Evolutionary conservation across 352 stramenopile genomes (phyloP), one percentile per base, ranked within the genome.

Genomic region (Phytophthora chlamydospora): DNA sequence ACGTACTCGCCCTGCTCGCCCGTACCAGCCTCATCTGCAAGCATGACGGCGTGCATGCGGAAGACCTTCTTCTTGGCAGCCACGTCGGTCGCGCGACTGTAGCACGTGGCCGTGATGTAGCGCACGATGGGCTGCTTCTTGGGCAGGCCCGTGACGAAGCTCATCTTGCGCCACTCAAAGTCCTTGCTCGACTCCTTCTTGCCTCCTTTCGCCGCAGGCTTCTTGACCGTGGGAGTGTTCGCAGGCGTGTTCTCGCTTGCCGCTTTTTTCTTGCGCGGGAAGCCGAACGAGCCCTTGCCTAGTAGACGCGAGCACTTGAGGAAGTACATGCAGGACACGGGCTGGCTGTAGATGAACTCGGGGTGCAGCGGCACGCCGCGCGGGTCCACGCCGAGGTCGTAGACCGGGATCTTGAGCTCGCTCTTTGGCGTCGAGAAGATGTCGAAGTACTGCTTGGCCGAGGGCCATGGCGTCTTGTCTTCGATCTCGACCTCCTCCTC

Each of bases 81-180:
- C n/a, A 79, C 54, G 31, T 80, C 70, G 4, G 73, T 87, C 39
- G 74, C 76, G 41, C 80, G 76, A 36, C 78, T 86, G 55, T 89
- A 91, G 66, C 83, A 91, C 31, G 83, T 90, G 39, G 83, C 83
- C 7, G 83, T 91, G 41, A 91, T 87, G 76, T 90, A 90, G 42
- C 80, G 78, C 45, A 91, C 83, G 4, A 90, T 48, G 4, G 83
- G 76, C 44, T 88, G 70, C 63, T 90, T 89, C 73, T 90, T 91
- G 2, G 83, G 80, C 40, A 91, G 49, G 0, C 75, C 83, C n/a
- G 83, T 91, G 36, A 91, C 80, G 50, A 91, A 91, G 63, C 78
- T 89, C 83, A 90, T 91, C 51, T 91, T 91, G 55, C 83, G 80
- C 83, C 83, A 91, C 52, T 89, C 80, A 61, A 88, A 91, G 53